Percentiles rank a stretch among this genome's conserved stretches.
phyloP scores from a whole-genome alignment of 2,329 filamentous ascomycete genomes.

The Talaromyces sp. region DNA sequence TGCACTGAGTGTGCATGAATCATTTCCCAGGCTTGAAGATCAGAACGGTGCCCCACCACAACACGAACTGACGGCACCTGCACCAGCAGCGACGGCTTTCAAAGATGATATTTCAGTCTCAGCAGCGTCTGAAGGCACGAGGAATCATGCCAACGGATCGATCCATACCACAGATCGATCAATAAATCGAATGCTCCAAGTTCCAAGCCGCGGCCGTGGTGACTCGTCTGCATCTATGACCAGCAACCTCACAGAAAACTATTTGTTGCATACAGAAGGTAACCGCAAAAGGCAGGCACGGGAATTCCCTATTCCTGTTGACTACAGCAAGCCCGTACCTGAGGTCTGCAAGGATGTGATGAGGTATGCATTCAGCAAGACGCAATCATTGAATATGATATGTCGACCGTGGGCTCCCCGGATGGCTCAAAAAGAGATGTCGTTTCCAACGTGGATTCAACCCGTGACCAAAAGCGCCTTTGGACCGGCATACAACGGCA shows the following conservation, averaged over 20 bases:
- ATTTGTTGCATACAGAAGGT: not conserved
- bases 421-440: not conserved
- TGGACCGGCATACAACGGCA: slow-evolving; percentile 12
- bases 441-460: slow-evolving; percentile 22
- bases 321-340: slow-evolving; percentile 17
- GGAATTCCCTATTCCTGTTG: slow-evolving; percentile 1
- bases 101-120: not conserved
- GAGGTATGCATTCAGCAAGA: slow-evolving; percentile 17
- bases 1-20: not conserved
- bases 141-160: not conserved
- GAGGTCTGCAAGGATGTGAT: slow-evolving; percentile 22
- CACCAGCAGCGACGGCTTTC: not conserved
- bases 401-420: slow-evolving; percentile 22
- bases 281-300: not conserved
- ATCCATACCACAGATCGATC: not conserved
- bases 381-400: slow-evolving; percentile 20
- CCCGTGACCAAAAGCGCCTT: slow-evolving; percentile 16
- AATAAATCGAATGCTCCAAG: not conserved
- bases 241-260: slow-evolving; percentile 4
- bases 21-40: not conserved
- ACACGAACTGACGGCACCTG: not conserved
- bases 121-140: not conserved
- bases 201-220: not conserved
- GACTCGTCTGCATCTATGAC: not conserved
- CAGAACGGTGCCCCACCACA: not conserved